Percentiles rank a stretch among this genome's conserved stretches.
Conservation (phyloP, 306 rosid species). For the Clitoria ternatea region DNA sequence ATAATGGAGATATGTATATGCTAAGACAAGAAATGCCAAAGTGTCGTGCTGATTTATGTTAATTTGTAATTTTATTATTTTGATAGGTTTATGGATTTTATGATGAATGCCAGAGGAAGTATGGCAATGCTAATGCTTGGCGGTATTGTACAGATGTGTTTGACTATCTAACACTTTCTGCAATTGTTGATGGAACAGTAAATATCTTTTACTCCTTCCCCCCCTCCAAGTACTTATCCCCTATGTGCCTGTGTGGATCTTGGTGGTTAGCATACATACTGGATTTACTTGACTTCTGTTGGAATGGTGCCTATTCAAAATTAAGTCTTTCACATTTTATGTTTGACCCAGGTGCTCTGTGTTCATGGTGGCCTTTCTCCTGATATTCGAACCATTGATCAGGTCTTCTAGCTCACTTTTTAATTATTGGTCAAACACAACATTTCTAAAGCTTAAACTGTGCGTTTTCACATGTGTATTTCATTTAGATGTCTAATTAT, state of each 20-base stretch:
- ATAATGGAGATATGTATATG: neutral
- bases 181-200: conserved; percentile 94
- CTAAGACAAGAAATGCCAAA: neutral
- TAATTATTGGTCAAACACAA: neutral
- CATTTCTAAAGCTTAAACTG: neutral
- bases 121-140: conserved; percentile 97
- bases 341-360: conserved; percentile 61
- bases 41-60: neutral
- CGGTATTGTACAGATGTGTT: conserved; percentile 96
- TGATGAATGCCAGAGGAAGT: conserved; percentile 96
- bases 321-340: conserved; percentile 9
- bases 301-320: conserved; percentile 4
- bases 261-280: neutral
- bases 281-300: neutral
- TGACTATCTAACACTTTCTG: conserved; percentile 91
- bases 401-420: conserved; percentile 47
- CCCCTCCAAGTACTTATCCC: neutral
- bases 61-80: neutral
- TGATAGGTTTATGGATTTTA: conserved; percentile 88
- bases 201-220: conserved; percentile 26
- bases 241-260: neutral
- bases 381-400: conserved; percentile 86
- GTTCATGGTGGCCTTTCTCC: conserved; percentile 67
- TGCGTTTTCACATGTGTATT: neutral
- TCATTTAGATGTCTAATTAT: neutral